phyloP scores from a whole-genome alignment of 208 protist species.

The Polymyxa betae region DNA sequence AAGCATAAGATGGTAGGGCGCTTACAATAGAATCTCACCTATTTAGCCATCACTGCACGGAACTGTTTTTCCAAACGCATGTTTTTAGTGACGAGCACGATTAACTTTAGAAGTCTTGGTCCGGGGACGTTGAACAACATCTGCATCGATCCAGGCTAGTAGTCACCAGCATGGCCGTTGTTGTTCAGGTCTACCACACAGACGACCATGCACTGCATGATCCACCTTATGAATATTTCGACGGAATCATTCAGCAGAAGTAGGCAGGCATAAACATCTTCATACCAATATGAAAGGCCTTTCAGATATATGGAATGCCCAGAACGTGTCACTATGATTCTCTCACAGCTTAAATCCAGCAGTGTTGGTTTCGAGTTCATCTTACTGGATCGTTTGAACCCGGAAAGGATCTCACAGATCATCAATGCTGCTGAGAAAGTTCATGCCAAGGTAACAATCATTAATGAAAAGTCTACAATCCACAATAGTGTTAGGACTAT shows the following conservation, averaged over 20 bases:
- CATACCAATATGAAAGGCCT: background rate
- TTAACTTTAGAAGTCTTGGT: no score
- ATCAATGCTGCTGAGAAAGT: background rate
- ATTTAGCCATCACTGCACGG: no score
- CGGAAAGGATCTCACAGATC: no score
- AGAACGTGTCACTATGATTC: background rate
- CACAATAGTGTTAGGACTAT: background rate
- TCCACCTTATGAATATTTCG: slow-evolving; percentile 19
- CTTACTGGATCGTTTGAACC: no score
- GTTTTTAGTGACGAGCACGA: no score
- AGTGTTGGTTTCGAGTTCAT: background rate
- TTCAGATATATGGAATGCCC: slow-evolving; percentile 47
- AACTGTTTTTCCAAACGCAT: no score
- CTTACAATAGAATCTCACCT: no score
- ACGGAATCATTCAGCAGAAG: slow-evolving; percentile 3
- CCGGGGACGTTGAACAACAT: no score
- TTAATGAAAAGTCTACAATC: background rate
- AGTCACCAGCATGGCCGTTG: no score
- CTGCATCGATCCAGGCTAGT: no score
- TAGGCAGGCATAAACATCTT: background rate
- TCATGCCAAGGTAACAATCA: background rate
- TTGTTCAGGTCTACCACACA: background rate
- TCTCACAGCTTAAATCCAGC: background rate
- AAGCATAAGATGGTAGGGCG: no score
- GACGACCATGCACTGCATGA: slow-evolving; percentile 12